phyloP scores from a whole-genome alignment of 208 protist genomes.

The Leishmania major region DNA sequence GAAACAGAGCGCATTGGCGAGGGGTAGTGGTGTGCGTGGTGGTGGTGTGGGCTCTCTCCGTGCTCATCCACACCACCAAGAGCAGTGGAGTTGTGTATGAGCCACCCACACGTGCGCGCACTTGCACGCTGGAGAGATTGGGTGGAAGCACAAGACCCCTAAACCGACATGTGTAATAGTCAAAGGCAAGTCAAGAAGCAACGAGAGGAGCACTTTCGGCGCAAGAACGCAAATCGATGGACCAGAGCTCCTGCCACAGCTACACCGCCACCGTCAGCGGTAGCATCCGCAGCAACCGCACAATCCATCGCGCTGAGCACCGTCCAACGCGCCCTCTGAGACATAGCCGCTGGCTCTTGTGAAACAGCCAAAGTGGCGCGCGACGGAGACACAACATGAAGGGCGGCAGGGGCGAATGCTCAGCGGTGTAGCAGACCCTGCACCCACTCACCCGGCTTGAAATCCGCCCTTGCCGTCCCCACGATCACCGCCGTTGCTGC shows the following conservation, averaged over 20 bases:
- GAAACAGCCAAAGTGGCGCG: neutral
- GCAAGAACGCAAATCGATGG: neutral
- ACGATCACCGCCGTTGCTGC: slow-evolving; percentile 33
- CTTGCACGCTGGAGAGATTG: neutral
- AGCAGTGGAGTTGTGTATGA: too few relatives aligned
- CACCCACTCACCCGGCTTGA: slow-evolving; percentile 17
- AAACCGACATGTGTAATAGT: neutral
- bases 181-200: too few relatives aligned
- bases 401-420: neutral
- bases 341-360: neutral
- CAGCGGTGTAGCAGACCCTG: slow-evolving; percentile 22
- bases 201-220: neutral
- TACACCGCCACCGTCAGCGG: neutral
- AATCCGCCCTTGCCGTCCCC: slow-evolving; percentile 20
- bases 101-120: too few relatives aligned
- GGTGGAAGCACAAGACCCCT: neutral
- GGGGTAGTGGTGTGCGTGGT: too few relatives aligned
- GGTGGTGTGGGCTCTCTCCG: too few relatives aligned
- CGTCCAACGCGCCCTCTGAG: neutral
- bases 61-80: too few relatives aligned
- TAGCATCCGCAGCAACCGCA: neutral
- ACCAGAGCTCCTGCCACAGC: neutral
- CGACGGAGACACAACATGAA: neutral
- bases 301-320: neutral
- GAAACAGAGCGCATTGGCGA: too few relatives aligned